Percentiles rank a stretch among this genome's conserved stretches.
Conservation (phyloP, 2,329 filamentous ascomycete genomes). For the Delphinella strobiligena region DNA sequence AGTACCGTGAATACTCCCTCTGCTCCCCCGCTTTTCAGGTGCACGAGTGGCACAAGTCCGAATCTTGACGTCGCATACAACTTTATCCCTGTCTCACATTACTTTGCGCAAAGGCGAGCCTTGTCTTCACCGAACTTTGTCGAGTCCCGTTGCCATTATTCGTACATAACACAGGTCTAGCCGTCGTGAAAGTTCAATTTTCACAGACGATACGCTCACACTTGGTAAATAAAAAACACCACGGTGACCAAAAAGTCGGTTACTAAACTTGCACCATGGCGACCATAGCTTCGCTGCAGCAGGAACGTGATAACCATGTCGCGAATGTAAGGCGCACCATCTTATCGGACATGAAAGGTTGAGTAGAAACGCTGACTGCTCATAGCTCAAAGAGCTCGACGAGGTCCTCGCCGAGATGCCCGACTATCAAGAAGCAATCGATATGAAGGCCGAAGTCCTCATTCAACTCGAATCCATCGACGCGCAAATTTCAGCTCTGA, state of each 20-base stretch:
- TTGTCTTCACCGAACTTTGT: too few relatives aligned
- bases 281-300: slow-evolving; percentile 9
- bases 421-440: slow-evolving; percentile 64
- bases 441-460: slow-evolving; percentile 69
- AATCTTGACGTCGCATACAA: too few relatives aligned
- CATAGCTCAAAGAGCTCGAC: slow-evolving; percentile 64
- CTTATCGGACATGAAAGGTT: too few relatives aligned
- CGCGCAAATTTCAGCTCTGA: slow-evolving; percentile 66
- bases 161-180: background rate
- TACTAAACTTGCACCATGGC: slow-evolving; percentile 16
- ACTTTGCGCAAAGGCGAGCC: too few relatives aligned
- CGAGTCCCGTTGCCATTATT: too few relatives aligned
- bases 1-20: too few relatives aligned
- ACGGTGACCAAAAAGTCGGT: slow-evolving; percentile 6
- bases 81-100: too few relatives aligned
- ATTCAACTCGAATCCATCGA: slow-evolving; percentile 69
- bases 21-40: too few relatives aligned
- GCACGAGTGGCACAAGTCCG: too few relatives aligned
- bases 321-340: slow-evolving; percentile 6
- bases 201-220: background rate
- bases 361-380: slow-evolving; percentile 3
- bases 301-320: slow-evolving; percentile 6
- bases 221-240: background rate
- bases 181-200: too few relatives aligned
- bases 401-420: slow-evolving; percentile 68